Conservation (phyloP, 2,329 filamentous ascomycete genomes). For the Monilinia aucupariae region DNA sequence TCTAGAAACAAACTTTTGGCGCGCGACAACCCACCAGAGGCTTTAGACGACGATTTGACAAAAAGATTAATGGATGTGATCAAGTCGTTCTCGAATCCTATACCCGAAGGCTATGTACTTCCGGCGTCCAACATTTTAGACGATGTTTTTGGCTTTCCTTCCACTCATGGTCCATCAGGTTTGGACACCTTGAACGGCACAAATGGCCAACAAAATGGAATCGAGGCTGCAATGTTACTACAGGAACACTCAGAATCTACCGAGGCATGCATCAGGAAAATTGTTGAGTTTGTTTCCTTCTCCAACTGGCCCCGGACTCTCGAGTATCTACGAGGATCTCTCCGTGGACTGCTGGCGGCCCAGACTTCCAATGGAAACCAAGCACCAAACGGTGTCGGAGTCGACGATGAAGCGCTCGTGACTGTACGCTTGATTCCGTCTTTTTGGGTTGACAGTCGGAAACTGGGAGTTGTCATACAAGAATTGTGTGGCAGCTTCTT, state of each 20-base stretch:
- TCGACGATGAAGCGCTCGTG: slow-evolving; percentile 43
- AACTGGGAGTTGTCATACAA: slow-evolving; percentile 56
- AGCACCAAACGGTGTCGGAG: slow-evolving; percentile 23
- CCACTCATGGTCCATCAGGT: slow-evolving; percentile 21
- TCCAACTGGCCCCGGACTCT: slow-evolving; percentile 58
- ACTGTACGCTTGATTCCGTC: slow-evolving; percentile 55
- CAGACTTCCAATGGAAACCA: slow-evolving; percentile 28
- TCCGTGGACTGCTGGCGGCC: slow-evolving; percentile 32
- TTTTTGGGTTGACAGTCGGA: slow-evolving; percentile 59
- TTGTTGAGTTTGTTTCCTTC: slow-evolving; percentile 60
- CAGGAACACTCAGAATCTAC: slow-evolving; percentile 40
- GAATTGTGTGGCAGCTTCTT: slow-evolving; percentile 63
- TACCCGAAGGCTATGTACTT: slow-evolving; percentile 52
- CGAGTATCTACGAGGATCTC: slow-evolving; percentile 49
- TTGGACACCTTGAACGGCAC: slow-evolving; percentile 22
- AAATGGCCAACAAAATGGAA: slow-evolving; percentile 31
- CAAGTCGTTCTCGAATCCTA: slow-evolving; percentile 52
- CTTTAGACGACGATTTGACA: slow-evolving; percentile 47
- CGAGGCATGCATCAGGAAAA: slow-evolving; percentile 49
- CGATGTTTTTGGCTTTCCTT: slow-evolving; percentile 38
- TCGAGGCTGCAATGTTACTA: slow-evolving; percentile 30
- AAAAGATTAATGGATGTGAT: slow-evolving; percentile 50
- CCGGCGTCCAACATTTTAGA: slow-evolving; percentile 54
- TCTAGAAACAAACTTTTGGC: slow-evolving; percentile 27
- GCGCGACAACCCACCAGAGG: slow-evolving; percentile 27